Evolutionary conservation across 441 rosid species (phyloP), one percentile per base, ranked within the genome.

Genomic region (Biscutella laevigata): DNA sequence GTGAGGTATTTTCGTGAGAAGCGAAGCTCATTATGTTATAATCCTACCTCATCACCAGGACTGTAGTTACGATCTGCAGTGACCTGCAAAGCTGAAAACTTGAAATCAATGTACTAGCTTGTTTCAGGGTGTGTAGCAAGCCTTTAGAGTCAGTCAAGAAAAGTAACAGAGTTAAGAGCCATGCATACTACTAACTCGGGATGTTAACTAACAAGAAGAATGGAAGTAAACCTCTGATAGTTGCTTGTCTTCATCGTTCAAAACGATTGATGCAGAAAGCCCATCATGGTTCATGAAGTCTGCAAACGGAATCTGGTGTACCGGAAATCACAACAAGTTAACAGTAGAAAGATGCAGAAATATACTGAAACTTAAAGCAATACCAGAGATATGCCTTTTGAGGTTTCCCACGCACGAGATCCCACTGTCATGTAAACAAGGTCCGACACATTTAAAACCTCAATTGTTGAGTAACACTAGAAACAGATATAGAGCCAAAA

Each of bases 211-310:
- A n/a, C n/a, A n/a, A n/a, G n/a, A 40, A 50, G 26, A 57, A 28
- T 25, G 35, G 67, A 56, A 57, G 45, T 12, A 63, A 60, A 86
- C 98, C 95, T 87, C 91, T 4, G 92, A 79, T 33, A 75, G 52
- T 66, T 68, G 76, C 6, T 74, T 74, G 38, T 74, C 75, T 52
- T 90, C 95, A 51, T 90, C 83, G 64, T 61, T 74, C 53, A 74
- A n/a, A 47, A 84, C 66, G 48, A 81, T 49, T 68, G 95, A 82
- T 64, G 86, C 55, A 47, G 94, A 78, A 70, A 56, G 48, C 50
- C 84, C 88, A 67, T 81, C 79, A 53, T 90, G 95, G 70, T 90
- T 90, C 63, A 82, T 34, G 67, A 86, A 90, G 71, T 90, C 97
- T 73, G 94, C 90, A 77, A 90, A 83, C 4, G 94, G 97, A 66